Conservation (phyloP, 2,329 filamentous ascomycete species). For the Trichoderma arundinaceum region DNA sequence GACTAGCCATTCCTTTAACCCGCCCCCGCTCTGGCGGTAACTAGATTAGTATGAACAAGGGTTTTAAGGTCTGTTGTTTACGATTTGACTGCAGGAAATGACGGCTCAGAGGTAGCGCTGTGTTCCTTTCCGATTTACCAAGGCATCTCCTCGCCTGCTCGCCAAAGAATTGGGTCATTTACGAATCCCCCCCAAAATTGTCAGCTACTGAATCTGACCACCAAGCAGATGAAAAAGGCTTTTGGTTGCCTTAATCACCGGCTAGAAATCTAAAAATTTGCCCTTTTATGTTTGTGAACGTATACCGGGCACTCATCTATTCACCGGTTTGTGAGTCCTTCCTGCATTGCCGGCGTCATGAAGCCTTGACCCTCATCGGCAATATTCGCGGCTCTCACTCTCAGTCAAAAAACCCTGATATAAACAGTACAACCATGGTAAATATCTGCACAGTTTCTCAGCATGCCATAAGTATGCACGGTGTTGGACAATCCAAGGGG, state of each 20-base stretch:
- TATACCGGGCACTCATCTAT: neutral
- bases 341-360: neutral
- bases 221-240: neutral
- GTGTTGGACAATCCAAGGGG: conserved; percentile 20
- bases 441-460: conserved; percentile 23
- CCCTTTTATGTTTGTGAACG: neutral
- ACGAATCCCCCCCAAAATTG: neutral
- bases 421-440: conserved; percentile 7
- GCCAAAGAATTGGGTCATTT: neutral
- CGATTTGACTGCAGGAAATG: conserved; percentile 17
- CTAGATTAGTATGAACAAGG: conserved; percentile 26
- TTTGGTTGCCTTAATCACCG: neutral
- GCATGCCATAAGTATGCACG: conserved; percentile 16
- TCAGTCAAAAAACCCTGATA: neutral
- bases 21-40: conserved; percentile 26
- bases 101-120: conserved; percentile 4
- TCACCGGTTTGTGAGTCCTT: neutral
- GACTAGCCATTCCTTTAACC: conserved; percentile 20
- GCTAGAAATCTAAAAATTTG: neutral
- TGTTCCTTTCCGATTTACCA: conserved; percentile 13
- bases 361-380: neutral
- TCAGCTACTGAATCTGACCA: neutral
- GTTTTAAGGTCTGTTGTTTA: conserved; percentile 8
- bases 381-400: neutral
- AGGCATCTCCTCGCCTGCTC: conserved; percentile 5